A percentile compares a stretch with the other conserved stretches of the same genome.
These are phyloP conservation scores for Colletotrichum trifolii DNA, from an alignment of 2,329 filamentous ascomycete genomes.

Conservation along the genomic window DNA sequence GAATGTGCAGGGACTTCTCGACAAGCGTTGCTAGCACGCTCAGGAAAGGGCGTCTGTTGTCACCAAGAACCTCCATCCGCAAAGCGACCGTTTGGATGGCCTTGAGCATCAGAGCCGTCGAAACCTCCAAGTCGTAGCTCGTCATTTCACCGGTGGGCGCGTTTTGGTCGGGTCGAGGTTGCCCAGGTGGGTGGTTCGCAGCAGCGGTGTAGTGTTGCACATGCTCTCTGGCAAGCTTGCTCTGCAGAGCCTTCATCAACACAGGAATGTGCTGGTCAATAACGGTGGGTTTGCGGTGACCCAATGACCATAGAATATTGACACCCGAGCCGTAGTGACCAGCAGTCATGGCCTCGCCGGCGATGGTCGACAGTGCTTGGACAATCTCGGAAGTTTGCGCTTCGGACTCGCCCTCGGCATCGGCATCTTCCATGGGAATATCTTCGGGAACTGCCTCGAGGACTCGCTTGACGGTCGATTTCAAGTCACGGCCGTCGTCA, in stretches of 20 bases:
- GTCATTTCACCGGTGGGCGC: slow-evolving; percentile 70
- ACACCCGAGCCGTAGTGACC: slow-evolving; percentile 87
- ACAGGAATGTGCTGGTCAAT: slow-evolving; percentile 90
- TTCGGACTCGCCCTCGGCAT: slow-evolving; percentile 87
- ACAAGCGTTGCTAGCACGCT: slow-evolving; percentile 95
- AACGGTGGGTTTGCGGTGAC: slow-evolving; percentile 83
- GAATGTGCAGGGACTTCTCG: slow-evolving; percentile 89
- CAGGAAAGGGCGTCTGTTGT: slow-evolving; percentile 91
- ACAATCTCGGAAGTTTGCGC: slow-evolving; percentile 88
- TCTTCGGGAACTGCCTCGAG: slow-evolving; percentile 89
- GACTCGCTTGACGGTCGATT: slow-evolving; percentile 82
- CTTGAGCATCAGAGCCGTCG: slow-evolving; percentile 91
- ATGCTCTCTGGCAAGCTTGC: slow-evolving; percentile 93
- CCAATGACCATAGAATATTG: slow-evolving; percentile 93
- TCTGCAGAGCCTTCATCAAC: slow-evolving; percentile 93
- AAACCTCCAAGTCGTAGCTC: slow-evolving; percentile 85
- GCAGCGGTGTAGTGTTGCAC: slow-evolving; percentile 78
- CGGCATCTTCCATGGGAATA: slow-evolving; percentile 76
- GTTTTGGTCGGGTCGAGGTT: slow-evolving; percentile 60
- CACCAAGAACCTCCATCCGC: slow-evolving; percentile 91
- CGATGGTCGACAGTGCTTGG: slow-evolving; percentile 83
- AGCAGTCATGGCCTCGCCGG: slow-evolving; percentile 86
- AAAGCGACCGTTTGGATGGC: slow-evolving; percentile 92
- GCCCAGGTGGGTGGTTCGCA: slow-evolving; percentile 60
- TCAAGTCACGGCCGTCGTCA: slow-evolving; percentile 76